Evolutionary conservation across 495 filamentous ascomycete genomes (phyloP).

Genomic region (Podospora pseudocomata): DNA sequence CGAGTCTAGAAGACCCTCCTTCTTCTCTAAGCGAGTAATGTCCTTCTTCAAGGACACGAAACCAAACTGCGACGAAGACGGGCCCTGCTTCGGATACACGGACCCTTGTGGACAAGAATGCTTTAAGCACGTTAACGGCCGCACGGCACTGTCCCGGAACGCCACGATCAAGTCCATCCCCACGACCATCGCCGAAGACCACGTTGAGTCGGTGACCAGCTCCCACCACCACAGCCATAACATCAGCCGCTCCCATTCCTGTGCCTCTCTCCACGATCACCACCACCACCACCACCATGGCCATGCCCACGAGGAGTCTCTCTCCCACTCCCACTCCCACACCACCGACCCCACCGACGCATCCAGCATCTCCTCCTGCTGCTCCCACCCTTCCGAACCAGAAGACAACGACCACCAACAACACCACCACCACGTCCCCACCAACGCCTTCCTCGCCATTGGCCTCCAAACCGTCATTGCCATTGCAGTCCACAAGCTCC

Average conservation of each 20-base stretch:
- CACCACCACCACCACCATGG: constrained; percentile 17
- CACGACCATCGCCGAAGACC: constrained; percentile 22
- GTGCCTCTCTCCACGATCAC: constrained; percentile 16
- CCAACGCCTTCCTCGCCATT: constrained; percentile 89
- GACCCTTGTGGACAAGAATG: constrained; percentile 85
- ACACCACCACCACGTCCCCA: constrained; percentile 95
- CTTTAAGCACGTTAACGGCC: constrained; percentile 50
- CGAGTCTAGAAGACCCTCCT: constrained; percentile 42
- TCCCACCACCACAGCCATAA: constrained; percentile 25
- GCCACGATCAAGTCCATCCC: constrained; percentile 21
- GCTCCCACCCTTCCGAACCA: constrained; percentile 22
- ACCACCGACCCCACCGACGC: constrained; percentile 20
- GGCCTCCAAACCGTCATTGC: constrained; percentile 90
- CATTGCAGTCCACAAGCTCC: constrained; percentile 93
- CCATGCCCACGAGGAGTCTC: constrained; percentile 13
- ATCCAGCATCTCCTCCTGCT: constrained; percentile 12
- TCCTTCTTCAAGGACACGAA: constrained; percentile 67
- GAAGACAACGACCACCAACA: constrained; percentile 55
- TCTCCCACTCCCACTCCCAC: constrained; percentile 27
- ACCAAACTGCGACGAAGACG: constrained; percentile 64
- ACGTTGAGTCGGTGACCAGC: constrained; percentile 22
- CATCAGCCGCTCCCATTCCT: constrained; percentile 31
- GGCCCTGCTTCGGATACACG: constrained; percentile 78
- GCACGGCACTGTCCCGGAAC: constrained; percentile 23
- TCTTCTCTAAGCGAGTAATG: constrained; percentile 48